These are phyloP conservation scores for Penicillium sp. DNA, from an alignment of 2,329 filamentous ascomycete species.

Conservation along the genomic window DNA sequence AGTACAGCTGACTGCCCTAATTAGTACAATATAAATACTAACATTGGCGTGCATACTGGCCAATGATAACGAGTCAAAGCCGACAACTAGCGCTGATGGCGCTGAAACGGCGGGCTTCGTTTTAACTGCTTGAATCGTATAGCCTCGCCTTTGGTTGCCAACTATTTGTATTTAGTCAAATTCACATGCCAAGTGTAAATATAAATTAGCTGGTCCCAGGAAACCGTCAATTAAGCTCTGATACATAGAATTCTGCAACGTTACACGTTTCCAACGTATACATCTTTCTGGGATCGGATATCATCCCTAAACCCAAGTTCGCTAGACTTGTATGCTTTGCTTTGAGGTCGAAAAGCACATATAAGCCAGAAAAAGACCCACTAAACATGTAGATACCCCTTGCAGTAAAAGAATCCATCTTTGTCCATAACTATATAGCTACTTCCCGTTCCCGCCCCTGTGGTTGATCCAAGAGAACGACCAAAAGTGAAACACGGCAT, in stretches of 20 bases:
- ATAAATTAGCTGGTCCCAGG: not conserved
- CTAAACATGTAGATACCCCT: too few species aligned
- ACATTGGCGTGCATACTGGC: not conserved
- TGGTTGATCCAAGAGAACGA: not conserved
- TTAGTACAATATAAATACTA: not conserved
- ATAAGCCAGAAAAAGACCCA: not conserved
- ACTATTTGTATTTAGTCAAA: not conserved
- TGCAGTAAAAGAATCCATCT: too few species aligned
- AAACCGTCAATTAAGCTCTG: not conserved
- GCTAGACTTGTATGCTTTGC: not conserved
- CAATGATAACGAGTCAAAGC: not conserved
- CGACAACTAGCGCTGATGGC: not conserved
- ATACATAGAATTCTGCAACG: not conserved
- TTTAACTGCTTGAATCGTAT: too few species aligned
- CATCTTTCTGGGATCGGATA: not conserved
- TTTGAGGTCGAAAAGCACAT: not conserved
- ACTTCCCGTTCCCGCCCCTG: too few species aligned
- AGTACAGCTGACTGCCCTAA: not conserved
- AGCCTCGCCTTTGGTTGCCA: too few species aligned
- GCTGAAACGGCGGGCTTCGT: not conserved
- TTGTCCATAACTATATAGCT: too few species aligned
- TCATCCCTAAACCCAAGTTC: not conserved
- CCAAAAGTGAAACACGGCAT: not conserved
- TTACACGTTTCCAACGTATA: not conserved
- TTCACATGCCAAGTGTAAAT: not conserved